These are phyloP conservation scores for Epichloe uncinata DNA, from an alignment of 2,329 filamentous ascomycete genomes.

Conservation along the genomic window DNA sequence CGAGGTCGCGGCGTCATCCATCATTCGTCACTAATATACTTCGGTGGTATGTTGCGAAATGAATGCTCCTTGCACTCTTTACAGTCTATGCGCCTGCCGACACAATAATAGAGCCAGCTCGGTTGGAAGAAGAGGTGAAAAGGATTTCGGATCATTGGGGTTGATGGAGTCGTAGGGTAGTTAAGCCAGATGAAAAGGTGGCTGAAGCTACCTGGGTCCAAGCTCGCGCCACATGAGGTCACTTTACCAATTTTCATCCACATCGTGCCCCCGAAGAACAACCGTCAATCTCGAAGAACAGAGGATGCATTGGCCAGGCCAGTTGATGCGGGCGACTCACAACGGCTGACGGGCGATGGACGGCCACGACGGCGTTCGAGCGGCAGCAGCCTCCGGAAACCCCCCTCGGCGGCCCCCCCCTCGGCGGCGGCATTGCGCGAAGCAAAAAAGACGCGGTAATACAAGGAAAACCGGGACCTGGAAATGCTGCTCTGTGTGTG, in stretches of 20 bases:
- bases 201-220: constrained; percentile 9
- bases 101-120: background rate
- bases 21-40: background rate
- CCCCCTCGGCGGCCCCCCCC: too few relatives aligned
- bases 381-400: background rate
- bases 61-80: too few relatives aligned
- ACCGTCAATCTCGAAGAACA: too few relatives aligned
- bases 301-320: too few relatives aligned
- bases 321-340: too few relatives aligned
- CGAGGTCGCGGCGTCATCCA: background rate
- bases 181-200: constrained; percentile 3
- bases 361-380: background rate
- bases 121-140: background rate
- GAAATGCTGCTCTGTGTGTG: too few relatives aligned
- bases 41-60: too few relatives aligned
- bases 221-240: constrained; percentile 14
- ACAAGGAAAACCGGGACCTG: background rate
- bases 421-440: background rate
- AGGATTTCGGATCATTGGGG: background rate
- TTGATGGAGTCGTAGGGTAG: background rate
- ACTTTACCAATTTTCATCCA: background rate
- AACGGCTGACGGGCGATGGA: background rate
- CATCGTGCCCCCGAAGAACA: too few relatives aligned
- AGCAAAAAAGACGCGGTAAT: background rate
- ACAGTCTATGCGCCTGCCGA: background rate